These are phyloP conservation scores for Fraxinus albicans DNA, from an alignment of 305 asterid species.

Conservation along the genomic window DNA sequence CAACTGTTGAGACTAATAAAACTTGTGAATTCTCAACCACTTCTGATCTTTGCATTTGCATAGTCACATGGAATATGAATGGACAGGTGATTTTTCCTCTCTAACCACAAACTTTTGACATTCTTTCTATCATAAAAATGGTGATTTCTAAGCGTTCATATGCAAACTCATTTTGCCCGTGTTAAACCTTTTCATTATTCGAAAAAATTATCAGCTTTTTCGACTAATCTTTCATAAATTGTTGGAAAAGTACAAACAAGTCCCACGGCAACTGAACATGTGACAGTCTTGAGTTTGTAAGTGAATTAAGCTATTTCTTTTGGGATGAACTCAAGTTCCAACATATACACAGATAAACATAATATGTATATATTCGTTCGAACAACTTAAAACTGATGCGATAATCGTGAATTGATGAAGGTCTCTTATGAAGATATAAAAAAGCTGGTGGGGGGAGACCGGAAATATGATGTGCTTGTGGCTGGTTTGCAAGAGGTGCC, in stretches of 20 bases:
- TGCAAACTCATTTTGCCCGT: not conserved
- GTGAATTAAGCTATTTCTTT: too few relatives aligned
- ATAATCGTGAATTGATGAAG: constrained; percentile 21
- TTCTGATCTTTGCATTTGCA: constrained; percentile 56
- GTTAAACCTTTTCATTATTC: not conserved
- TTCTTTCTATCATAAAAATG: not conserved
- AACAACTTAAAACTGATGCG: not conserved
- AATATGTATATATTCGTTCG: not conserved
- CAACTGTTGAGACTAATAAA: constrained; percentile 35
- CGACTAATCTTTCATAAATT: not conserved
- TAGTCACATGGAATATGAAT: constrained; percentile 76
- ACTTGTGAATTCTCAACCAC: constrained; percentile 44
- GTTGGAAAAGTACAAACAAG: not conserved
- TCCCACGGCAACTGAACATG: not conserved
- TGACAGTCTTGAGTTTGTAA: too few relatives aligned
- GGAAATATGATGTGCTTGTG: constrained; percentile 55
- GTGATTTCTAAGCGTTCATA: not conserved
- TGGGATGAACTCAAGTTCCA: too few relatives aligned
- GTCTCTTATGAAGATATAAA: constrained; percentile 46
- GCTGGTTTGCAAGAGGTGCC: constrained; percentile 77
- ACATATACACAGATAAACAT: not conserved
- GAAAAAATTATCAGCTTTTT: not conserved
- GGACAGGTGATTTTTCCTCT: constrained; percentile 45
- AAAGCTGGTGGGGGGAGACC: constrained; percentile 47
- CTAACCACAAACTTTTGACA: not conserved